phyloP scores from a whole-genome alignment of 2,329 filamentous ascomycete genomes.

The Cladophialophora bantiana region DNA sequence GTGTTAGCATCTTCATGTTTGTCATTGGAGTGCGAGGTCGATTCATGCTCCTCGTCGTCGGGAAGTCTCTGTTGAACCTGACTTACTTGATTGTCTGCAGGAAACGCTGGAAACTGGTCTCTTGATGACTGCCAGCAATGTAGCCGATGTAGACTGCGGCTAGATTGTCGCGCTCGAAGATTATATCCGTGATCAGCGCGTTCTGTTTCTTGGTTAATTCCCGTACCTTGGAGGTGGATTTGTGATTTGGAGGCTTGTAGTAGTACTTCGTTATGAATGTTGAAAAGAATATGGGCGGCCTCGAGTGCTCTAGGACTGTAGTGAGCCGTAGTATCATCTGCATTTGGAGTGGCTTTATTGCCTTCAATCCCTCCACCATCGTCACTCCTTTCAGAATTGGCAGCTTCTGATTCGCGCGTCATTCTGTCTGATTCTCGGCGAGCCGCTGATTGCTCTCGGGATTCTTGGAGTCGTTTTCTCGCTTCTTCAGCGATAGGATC shows the following conservation, averaged over 20 bases:
- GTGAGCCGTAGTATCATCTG: not conserved
- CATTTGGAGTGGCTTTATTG: not conserved
- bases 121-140: too few species aligned
- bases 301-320: not conserved
- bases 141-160: too few species aligned
- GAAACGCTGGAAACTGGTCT: too few species aligned
- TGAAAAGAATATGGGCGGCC: not conserved
- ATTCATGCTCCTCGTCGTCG: not conserved
- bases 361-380: not conserved
- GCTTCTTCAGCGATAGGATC: not conserved
- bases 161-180: too few species aligned
- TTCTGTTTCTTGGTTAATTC: conserved; percentile 1
- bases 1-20: not conserved
- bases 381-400: not conserved
- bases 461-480: too few species aligned
- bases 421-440: too few species aligned
- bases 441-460: too few species aligned
- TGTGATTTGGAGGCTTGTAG: not conserved
- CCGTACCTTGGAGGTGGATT: not conserved
- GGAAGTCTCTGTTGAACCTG: not conserved
- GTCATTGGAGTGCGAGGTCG: not conserved
- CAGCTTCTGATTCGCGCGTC: not conserved
- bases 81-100: not conserved
- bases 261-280: not conserved
- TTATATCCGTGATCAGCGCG: not conserved